A percentile compares a stretch with the other conserved stretches of the same genome.
Conservation (phyloP, 805 yeast species). For the Metschnikowia continentalis region DNA sequence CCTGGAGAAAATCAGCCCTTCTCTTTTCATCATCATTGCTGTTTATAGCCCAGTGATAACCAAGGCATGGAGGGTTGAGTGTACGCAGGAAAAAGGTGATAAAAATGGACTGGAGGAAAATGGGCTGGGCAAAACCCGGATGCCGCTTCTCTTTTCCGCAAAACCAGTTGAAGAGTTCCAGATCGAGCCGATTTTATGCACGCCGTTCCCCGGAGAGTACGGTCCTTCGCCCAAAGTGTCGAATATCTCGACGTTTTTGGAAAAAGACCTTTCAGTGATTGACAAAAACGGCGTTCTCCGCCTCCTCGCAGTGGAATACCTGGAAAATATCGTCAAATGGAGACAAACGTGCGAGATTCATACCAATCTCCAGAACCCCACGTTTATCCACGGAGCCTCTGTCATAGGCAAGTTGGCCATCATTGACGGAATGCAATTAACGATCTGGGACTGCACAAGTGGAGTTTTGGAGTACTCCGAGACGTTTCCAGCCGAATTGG, state of each 20-base stretch:
- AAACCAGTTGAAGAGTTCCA: slow-evolving; percentile 8
- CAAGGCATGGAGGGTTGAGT: slow-evolving; percentile 40
- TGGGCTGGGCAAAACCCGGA: background rate
- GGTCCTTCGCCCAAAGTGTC: slow-evolving; percentile 41
- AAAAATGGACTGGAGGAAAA: background rate
- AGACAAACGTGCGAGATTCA: slow-evolving; percentile 42
- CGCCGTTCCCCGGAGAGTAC: slow-evolving; percentile 30
- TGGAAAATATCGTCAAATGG: slow-evolving; percentile 47
- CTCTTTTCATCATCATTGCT: slow-evolving; percentile 43
- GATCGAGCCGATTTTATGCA: slow-evolving; percentile 15
- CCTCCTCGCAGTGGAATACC: slow-evolving; percentile 15
- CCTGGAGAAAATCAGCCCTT: slow-evolving; percentile 13
- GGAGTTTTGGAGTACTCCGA: slow-evolving; percentile 64
- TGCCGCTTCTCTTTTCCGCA: background rate
- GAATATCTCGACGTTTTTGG: slow-evolving; percentile 54
- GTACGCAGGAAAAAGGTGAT: no score
- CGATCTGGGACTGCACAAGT: slow-evolving; percentile 76
- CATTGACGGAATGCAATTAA: slow-evolving; percentile 53
- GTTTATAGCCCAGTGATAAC: slow-evolving; percentile 39
- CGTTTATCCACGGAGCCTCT: slow-evolving; percentile 67
- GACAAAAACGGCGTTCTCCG: slow-evolving; percentile 35
- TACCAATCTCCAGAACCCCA: slow-evolving; percentile 53
- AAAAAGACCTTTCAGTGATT: slow-evolving; percentile 47
- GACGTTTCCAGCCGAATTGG: slow-evolving; percentile 26
- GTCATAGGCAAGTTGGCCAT: slow-evolving; percentile 66